These are phyloP conservation scores for Epichloe bromicola DNA, from an alignment of 2,329 filamentous ascomycete species.

Conservation along the genomic window DNA sequence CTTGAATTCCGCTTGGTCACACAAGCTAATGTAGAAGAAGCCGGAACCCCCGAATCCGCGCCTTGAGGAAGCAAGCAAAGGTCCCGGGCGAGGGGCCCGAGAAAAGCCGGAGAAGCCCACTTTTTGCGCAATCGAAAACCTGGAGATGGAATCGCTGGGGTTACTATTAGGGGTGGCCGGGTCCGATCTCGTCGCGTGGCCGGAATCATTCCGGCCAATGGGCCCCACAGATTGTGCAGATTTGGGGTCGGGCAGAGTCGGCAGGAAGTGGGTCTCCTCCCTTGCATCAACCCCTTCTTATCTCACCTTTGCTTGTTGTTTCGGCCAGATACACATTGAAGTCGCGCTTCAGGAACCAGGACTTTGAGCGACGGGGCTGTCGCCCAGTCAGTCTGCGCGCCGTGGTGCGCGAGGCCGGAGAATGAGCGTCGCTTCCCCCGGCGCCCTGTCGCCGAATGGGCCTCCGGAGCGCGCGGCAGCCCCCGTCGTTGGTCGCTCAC, in stretches of 20 bases:
- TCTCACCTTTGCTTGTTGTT: too few species aligned
- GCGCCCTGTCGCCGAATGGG: not conserved
- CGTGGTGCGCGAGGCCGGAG: not conserved
- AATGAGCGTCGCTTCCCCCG: not conserved
- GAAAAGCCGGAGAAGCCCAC: not conserved
- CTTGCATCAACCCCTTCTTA: not conserved
- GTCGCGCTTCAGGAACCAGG: too few species aligned
- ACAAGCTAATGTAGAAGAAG: too few species aligned
- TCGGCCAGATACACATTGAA: too few species aligned
- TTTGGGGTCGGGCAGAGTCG: slow-evolving; percentile 13
- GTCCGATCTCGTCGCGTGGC: slow-evolving; percentile 18
- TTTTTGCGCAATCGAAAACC: not conserved
- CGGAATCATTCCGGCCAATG: slow-evolving; percentile 22
- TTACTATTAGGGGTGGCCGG: slow-evolving; percentile 9
- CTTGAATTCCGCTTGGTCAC: too few species aligned
- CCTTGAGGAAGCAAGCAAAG: too few species aligned
- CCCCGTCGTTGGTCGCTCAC: not conserved
- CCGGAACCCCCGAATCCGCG: too few species aligned
- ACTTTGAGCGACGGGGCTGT: too few species aligned
- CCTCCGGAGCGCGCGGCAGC: not conserved
- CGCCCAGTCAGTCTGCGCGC: too few species aligned
- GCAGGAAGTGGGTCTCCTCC: slow-evolving; percentile 8
- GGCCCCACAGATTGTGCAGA: slow-evolving; percentile 6
- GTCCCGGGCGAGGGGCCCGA: not conserved
- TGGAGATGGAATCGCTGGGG: not conserved